Conservation (phyloP, 2,329 filamentous ascomycete genomes). For the Cladobotryum mycophilum region DNA sequence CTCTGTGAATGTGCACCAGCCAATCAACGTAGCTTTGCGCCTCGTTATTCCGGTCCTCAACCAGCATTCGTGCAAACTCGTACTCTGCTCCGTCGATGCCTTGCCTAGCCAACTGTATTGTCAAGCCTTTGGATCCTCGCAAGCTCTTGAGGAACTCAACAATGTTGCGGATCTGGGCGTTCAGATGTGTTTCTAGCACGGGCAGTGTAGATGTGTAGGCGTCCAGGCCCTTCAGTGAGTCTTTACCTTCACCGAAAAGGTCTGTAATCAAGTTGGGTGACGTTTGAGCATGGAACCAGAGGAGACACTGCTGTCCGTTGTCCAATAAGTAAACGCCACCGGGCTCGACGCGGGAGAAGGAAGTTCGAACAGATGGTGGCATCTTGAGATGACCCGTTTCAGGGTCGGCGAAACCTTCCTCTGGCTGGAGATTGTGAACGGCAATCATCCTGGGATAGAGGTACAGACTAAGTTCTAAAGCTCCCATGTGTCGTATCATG, state of each 20-base stretch:
- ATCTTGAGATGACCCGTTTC: constrained; percentile 82
- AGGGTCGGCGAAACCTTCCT: constrained; percentile 84
- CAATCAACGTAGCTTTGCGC: constrained; percentile 98
- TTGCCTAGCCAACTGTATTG: constrained; percentile 85
- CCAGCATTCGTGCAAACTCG: constrained; percentile 84
- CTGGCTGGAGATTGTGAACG: constrained; percentile 78
- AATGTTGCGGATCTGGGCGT: constrained; percentile 90
- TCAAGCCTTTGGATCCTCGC: constrained; percentile 80
- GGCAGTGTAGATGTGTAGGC: constrained; percentile 75
- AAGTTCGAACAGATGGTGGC: constrained; percentile 72
- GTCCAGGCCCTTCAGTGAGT: constrained; percentile 67
- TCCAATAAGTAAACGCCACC: constrained; percentile 93
- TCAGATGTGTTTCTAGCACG: constrained; percentile 83
- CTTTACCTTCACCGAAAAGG: constrained; percentile 73
- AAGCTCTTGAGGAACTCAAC: constrained; percentile 76
- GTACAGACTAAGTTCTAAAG: constrained; percentile 79
- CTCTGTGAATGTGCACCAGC: constrained; percentile 90
- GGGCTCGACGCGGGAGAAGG: constrained; percentile 82
- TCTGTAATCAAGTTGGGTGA: constrained; percentile 87
- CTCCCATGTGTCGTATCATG: constrained; percentile 81
- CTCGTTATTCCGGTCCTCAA: constrained; percentile 96
- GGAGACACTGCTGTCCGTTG: constrained; percentile 83
- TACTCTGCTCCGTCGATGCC: constrained; percentile 93
- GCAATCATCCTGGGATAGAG: constrained; percentile 92
- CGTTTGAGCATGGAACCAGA: constrained; percentile 90